These are phyloP conservation scores for Vicia villosa DNA, from an alignment of 306 rosid species.

Conservation along the genomic window DNA sequence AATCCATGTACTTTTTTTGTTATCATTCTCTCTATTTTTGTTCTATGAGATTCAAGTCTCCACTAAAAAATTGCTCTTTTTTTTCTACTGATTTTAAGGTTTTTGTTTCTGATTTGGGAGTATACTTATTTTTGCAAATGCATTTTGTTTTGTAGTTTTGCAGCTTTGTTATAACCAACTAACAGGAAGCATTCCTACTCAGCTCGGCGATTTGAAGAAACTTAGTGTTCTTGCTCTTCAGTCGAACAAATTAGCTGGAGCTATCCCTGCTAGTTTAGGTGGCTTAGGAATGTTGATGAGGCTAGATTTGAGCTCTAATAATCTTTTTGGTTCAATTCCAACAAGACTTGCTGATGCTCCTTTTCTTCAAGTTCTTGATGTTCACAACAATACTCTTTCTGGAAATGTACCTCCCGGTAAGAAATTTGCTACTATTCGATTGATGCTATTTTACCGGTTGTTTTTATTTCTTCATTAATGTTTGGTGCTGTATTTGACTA, in stretches of 20 bases:
- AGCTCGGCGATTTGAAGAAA: conserved; percentile 60
- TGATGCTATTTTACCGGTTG: not conserved
- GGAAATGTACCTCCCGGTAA: conserved; percentile 91
- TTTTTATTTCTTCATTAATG: not conserved
- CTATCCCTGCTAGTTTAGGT: conserved; percentile 84
- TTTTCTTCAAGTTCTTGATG: conserved; percentile 64
- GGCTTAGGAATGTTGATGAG: conserved; percentile 58
- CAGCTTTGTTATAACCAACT: conserved; percentile 83
- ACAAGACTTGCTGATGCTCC: conserved; percentile 67
- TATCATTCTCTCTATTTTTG: conserved; percentile 4
- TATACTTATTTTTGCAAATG: conserved; percentile 34
- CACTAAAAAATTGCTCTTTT: not conserved
- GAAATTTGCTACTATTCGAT: not conserved
- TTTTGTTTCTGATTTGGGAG: conserved; percentile 5
- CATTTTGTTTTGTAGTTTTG: conserved; percentile 55
- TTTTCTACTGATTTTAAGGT: not conserved
- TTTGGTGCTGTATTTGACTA: too few species aligned
- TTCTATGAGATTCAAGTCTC: not conserved
- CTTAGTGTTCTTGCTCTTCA: conserved; percentile 79
- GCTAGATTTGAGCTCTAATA: conserved; percentile 75
- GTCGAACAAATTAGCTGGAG: conserved; percentile 67
- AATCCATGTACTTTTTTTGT: too few species aligned
- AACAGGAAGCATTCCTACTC: conserved; percentile 78
- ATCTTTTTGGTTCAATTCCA: conserved; percentile 91
- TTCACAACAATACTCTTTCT: conserved; percentile 84